These are phyloP conservation scores for Fusarium mangiferae DNA, from an alignment of 2,329 filamentous ascomycete genomes.

Conservation along the genomic window DNA sequence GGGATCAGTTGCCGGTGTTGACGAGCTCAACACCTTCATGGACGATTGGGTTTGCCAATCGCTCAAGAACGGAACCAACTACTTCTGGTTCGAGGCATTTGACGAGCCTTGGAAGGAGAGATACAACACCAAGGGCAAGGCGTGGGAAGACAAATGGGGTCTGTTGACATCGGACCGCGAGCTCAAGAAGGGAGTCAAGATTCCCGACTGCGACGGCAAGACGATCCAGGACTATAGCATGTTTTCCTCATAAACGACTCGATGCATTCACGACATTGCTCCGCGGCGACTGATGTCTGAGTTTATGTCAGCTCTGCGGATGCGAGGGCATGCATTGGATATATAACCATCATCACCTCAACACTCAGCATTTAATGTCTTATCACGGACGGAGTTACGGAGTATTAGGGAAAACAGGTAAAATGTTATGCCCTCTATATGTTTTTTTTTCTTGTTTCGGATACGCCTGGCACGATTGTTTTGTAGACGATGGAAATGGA, in stretches of 20 bases:
- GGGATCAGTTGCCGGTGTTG: conserved; percentile 80
- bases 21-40: conserved; percentile 88
- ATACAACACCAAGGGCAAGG: conserved; percentile 74
- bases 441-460: conserved; percentile 12
- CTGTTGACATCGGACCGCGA: conserved; percentile 87
- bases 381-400: conserved; percentile 27
- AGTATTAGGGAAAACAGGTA: conserved; percentile 19
- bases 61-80: conserved; percentile 84
- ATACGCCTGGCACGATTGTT: conserved; percentile 6
- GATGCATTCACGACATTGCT: background rate
- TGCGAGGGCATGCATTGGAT: conserved; percentile 23
- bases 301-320: conserved; percentile 6
- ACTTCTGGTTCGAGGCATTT: conserved; percentile 98
- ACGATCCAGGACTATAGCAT: conserved; percentile 56
- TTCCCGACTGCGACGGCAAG: conserved; percentile 86
- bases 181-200: conserved; percentile 83
- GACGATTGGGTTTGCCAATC: conserved; percentile 84
- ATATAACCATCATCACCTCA: conserved; percentile 17
- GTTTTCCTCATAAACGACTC: conserved; percentile 19
- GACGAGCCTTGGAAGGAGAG: conserved; percentile 93
- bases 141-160: conserved; percentile 97
- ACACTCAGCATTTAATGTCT: conserved; percentile 24
- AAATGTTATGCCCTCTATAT: conserved; percentile 25
- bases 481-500: conserved; percentile 7
- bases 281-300: conserved; percentile 4